Percentiles rank a stretch among this genome's conserved stretches.
phyloP scores from a whole-genome alignment of 192 early-diverging fungal genomes.

The Spinellus fusiger region DNA sequence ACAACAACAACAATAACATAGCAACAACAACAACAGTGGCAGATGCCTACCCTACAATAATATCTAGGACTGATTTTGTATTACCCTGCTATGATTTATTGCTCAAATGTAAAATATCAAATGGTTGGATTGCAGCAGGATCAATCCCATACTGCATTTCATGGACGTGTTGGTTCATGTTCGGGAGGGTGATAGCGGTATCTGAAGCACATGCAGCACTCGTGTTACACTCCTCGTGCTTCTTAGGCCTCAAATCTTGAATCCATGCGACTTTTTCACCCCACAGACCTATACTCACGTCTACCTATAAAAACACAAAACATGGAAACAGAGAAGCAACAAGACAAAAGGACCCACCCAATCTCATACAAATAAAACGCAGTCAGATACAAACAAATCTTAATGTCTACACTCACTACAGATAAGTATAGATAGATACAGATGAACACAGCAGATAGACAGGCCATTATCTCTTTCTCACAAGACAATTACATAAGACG shows the following conservation, averaged over 20 bases:
- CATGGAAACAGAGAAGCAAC: neutral
- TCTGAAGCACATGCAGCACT: conserved; percentile 25
- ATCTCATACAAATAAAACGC: neutral
- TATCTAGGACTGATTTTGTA: too few species aligned
- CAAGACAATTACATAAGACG: too few species aligned
- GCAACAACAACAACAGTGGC: too few species aligned
- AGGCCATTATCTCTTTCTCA: too few species aligned
- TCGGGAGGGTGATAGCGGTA: neutral
- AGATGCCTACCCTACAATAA: too few species aligned
- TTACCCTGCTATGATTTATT: too few species aligned
- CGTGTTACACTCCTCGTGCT: conserved; percentile 15
- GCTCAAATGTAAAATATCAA: too few species aligned
- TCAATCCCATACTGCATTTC: too few species aligned
- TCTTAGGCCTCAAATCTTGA: neutral
- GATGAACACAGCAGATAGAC: too few species aligned
- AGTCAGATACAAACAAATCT: neutral
- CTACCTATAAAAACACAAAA: neutral
- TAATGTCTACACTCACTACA: neutral
- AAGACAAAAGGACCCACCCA: neutral
- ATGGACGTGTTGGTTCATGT: neutral
- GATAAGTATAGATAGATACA: neutral
- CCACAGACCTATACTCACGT: neutral
- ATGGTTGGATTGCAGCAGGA: too few species aligned
- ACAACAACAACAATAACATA: too few species aligned
- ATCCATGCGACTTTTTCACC: neutral